Conservation (phyloP, 2,329 filamentous ascomycete genomes). For the Coniochaeta hoffmannii region DNA sequence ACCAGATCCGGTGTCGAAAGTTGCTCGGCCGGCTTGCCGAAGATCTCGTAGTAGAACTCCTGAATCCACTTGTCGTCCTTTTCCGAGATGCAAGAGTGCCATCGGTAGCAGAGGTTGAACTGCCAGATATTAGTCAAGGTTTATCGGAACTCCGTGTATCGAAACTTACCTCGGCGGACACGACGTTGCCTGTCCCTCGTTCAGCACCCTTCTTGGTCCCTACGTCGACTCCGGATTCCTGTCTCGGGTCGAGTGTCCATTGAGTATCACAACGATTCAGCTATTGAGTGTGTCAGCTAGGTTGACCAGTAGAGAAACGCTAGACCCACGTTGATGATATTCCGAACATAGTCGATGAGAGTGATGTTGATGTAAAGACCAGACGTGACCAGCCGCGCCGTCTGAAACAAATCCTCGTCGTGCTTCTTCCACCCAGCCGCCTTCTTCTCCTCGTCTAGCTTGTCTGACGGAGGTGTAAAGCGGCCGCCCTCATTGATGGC, state of each 20-base stretch:
- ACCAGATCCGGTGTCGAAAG: conserved; percentile 56
- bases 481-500: conserved; percentile 78
- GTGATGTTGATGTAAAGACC: conserved; percentile 75
- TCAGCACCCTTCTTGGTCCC: conserved; percentile 52
- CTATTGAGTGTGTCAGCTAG: conserved; percentile 7
- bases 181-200: conserved; percentile 70
- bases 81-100: conserved; percentile 72
- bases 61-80: conserved; percentile 78
- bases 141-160: background rate
- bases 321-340: conserved; percentile 52
- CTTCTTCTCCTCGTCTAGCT: conserved; percentile 40
- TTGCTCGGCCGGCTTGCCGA: conserved; percentile 49
- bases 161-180: conserved; percentile 56
- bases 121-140: background rate
- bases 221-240: conserved; percentile 51
- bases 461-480: conserved; percentile 58
- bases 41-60: conserved; percentile 55
- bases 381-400: conserved; percentile 64
- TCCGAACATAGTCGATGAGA: conserved; percentile 69
- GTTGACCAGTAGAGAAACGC: background rate
- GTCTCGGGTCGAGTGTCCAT: conserved; percentile 74
- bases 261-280: conserved; percentile 64
- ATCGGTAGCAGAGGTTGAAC: conserved; percentile 83
- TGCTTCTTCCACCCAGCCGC: conserved; percentile 56
- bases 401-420: conserved; percentile 75